Conservation (phyloP, 768 basidiomycete species). For the Psilocybe subaeruginosa region DNA sequence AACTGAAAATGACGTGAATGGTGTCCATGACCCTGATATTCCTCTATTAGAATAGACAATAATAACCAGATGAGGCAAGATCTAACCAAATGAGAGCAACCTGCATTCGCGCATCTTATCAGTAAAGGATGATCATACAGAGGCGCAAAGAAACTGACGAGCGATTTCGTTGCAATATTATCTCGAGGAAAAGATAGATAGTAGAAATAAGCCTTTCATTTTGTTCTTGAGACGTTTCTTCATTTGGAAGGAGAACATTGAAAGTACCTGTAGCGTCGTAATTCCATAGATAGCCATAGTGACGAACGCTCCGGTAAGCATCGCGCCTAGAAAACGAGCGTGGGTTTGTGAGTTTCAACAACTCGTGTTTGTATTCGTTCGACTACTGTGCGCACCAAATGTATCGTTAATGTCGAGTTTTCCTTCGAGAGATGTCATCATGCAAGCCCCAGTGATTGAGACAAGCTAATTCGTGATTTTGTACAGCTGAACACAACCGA, state of each 20-base stretch:
- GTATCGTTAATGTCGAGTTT: constrained; percentile 25
- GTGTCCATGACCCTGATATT: constrained; percentile 42
- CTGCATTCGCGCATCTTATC: constrained; percentile 17
- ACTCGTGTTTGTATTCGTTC: neutral
- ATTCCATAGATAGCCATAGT: constrained; percentile 45
- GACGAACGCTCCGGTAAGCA: constrained; percentile 39
- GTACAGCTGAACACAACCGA: no score
- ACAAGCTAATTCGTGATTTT: neutral
- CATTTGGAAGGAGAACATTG: neutral
- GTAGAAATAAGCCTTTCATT: constrained; percentile 43
- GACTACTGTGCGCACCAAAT: constrained; percentile 29
- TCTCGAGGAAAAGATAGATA: constrained; percentile 43
- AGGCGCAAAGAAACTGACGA: constrained; percentile 29
- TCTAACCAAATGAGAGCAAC: constrained; percentile 39
- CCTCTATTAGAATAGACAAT: neutral
- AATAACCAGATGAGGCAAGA: neutral
- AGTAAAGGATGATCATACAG: neutral
- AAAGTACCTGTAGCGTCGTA: constrained; percentile 42
- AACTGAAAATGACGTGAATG: constrained; percentile 42
- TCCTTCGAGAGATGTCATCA: neutral
- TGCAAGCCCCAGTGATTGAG: neutral
- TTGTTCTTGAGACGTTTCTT: neutral
- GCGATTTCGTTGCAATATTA: constrained; percentile 30
- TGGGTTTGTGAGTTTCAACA: neutral
- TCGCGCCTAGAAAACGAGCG: constrained; percentile 29